Evolutionary conservation across 2,329 filamentous ascomycete species (phyloP), one percentile per base, ranked within the genome.

Genomic region (Verticillium dahliae): DNA sequence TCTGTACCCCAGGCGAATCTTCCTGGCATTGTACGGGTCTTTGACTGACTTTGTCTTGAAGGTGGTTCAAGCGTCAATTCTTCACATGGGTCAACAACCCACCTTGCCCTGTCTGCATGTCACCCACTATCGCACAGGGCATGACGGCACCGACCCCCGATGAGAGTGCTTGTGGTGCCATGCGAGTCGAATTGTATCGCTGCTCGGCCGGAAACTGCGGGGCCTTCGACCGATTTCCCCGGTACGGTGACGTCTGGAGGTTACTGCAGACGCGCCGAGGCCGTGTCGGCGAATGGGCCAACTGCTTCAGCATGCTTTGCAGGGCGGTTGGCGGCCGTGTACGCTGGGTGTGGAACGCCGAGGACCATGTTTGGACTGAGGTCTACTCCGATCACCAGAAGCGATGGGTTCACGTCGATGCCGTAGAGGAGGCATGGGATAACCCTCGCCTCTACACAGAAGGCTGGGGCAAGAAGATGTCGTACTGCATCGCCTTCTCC

Each of bases 301-400:
- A 97, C 77, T 97, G 93, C 81, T 99, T 99, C 78, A 94, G 90
- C 78, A 98, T 98, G 95, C 84, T 99, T 59, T 98, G 94, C 80
- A 87, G 94, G 63, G 95, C 95, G 4, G 87, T 98, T 14, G 94
- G 94, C 58, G 91, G 90, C 63, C 86, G 94, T 64, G 92, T 97
- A 31, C 87, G 95, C 70, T 99, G 95, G 95, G 90, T 99, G 11
- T 99, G 95, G 95, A 98, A 98, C 69, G 89, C 90, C 35, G 95
- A 98, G 75, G 95, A 98, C 73, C 91, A 97, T 71, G 91, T 97
- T 33, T 99, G 95, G 95, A 97, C 93, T 1, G 95, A 98, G 70
- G 90, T 98, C 14, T 99, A 97, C 78, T 97, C 93, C 2, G 91
- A 95, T 65, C 92, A 97, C 76, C 90, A 94, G 71, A 88, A 90